Evolutionary conservation across 805 yeast species (phyloP).

Genomic region (Candida gorgasii): DNA sequence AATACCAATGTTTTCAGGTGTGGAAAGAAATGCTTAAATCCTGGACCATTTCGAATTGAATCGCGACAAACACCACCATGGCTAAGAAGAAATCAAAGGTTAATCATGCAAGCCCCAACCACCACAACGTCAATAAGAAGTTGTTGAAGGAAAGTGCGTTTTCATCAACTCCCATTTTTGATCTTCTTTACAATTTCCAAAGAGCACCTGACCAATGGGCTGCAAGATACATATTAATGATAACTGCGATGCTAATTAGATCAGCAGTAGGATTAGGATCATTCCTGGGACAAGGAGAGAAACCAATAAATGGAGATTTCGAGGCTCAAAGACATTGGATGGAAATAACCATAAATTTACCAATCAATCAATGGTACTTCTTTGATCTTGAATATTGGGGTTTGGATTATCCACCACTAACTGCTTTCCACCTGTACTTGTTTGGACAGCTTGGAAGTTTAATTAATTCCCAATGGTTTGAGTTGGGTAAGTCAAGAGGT

Average conservation of each 20-base stretch:
- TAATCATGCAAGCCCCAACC: too few relatives aligned
- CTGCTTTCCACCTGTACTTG: conserved; percentile 88
- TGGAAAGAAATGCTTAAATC: too few relatives aligned
- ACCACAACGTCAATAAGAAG: conserved; percentile 1
- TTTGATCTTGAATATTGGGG: conserved; percentile 95
- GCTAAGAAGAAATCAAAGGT: conserved; percentile 15
- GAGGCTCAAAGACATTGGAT: conserved; percentile 99
- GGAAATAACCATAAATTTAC: conserved; percentile 80
- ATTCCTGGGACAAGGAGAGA: conserved; percentile 68
- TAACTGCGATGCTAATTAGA: conserved; percentile 73
- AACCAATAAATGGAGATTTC: conserved; percentile 92
- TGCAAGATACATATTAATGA: conserved; percentile 71
- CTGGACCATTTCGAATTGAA: neutral
- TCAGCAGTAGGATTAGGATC: conserved; percentile 88
- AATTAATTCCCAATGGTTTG: conserved; percentile 75
- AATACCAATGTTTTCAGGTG: too few relatives aligned
- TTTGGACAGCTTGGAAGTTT: conserved; percentile 71
- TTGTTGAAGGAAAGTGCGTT: conserved; percentile 15
- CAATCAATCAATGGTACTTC: conserved; percentile 80
- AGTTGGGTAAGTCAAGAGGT: conserved; percentile 71
- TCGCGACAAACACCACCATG: conserved; percentile 9
- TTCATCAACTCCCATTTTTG: conserved; percentile 64
- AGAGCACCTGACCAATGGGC: conserved; percentile 90
- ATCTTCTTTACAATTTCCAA: conserved; percentile 74
- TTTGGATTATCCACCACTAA: conserved; percentile 93